Evolutionary conservation across 331 rosid species (phyloP), one percentile per base, ranked within the genome.

Genomic region (Acacia concinna): DNA sequence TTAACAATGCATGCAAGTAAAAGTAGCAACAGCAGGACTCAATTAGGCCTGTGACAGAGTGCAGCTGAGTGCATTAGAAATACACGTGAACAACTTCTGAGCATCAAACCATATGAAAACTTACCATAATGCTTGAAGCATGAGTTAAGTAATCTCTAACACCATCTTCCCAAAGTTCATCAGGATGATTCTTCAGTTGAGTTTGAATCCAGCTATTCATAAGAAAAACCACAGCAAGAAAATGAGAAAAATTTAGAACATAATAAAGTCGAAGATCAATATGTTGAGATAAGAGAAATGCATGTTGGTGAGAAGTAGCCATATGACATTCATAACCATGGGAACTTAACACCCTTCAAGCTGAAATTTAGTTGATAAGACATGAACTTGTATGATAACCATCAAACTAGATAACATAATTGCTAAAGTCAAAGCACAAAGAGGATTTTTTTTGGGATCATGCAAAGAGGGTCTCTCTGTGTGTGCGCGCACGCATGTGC

Each of bases 111-210:
- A 73, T 54, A 46, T 0, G 65, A 70, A 52, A 47, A 84, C 79
- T 81, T 96, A 96, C 99, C 97, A 89, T 89, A 75, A 96, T 90
- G 83, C 83, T 79, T 71, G 98, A 88, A 78, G 98, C 93, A 82
- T 96, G 97, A 78, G 86, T 64, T 40, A 96, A 81, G 91, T 96
- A 93, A 85, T 96, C 97, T 69, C 84, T 89, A 63, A 91, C 78
- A 79, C 99, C 99, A 74, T 93, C 98, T 84, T 93, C 99, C 99
- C 99, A 96, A 76, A 96, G 94, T 74, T 96, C 99, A 87, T 96
- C 97, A 64, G 99, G 98, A 74, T 90, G 94, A 86, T 90, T 87
- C 74, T 92, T 89, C 57, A 96, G 82, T 81, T 96, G 99, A 46
- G 84, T 34, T 87, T 93, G 98, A 81, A 96, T 92, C 99, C 99